These are phyloP conservation scores for Batrachochytrium dendrobatidis DNA, from an alignment of 371 early-diverging fungal genomes.

Conservation along the genomic window DNA sequence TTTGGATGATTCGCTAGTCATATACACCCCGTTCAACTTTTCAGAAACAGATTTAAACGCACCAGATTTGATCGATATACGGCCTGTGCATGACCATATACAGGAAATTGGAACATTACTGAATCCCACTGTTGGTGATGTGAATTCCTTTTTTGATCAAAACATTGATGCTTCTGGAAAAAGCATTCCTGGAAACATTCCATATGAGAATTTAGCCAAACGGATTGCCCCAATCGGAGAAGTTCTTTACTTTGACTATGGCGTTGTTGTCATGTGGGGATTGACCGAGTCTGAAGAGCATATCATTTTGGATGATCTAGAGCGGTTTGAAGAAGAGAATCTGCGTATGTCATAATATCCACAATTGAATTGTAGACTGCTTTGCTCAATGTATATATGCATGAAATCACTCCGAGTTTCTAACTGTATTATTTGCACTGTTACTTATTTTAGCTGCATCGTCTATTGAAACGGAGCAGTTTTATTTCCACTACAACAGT, in stretches of 20 bases:
- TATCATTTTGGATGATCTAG: slow-evolving; percentile 57
- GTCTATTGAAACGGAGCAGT: slow-evolving; percentile 79
- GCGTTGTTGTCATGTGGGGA: slow-evolving; percentile 94
- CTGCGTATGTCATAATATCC: slow-evolving; percentile 44
- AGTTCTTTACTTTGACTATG: slow-evolving; percentile 72
- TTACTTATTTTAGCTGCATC: slow-evolving; percentile 20
- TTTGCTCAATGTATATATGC: not conserved
- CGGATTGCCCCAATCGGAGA: slow-evolving; percentile 35
- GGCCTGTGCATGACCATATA: not conserved
- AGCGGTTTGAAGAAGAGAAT: slow-evolving; percentile 54
- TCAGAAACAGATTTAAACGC: not conserved
- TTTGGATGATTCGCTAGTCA: not conserved
- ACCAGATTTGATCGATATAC: slow-evolving; percentile 1
- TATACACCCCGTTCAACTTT: slow-evolving; percentile 12
- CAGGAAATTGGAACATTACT: not conserved
- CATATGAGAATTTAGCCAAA: slow-evolving; percentile 28
- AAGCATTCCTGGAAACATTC: slow-evolving; percentile 11
- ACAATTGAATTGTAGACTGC: no score
- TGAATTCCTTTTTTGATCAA: slow-evolving; percentile 17
- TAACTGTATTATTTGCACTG: no score
- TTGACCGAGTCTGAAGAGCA: slow-evolving; percentile 80
- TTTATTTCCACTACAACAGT: slow-evolving; percentile 80
- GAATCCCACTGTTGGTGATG: slow-evolving; percentile 5
- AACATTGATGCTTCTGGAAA: slow-evolving; percentile 21
- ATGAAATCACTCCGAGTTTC: not conserved